These are phyloP conservation scores for Pichia pseudocactophila DNA, from an alignment of 805 yeast species.

Conservation along the genomic window DNA sequence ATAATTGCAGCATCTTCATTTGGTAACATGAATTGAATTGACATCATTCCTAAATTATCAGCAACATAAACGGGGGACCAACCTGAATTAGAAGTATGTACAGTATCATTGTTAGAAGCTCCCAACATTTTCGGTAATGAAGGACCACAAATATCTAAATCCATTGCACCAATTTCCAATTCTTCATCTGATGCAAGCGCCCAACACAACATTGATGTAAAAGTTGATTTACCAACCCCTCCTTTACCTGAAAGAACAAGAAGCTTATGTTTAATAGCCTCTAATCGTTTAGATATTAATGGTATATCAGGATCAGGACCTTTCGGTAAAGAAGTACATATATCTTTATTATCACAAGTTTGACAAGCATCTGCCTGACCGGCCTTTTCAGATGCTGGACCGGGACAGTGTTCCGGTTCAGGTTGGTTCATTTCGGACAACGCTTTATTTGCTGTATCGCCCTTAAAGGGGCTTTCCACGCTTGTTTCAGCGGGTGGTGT, in stretches of 20 bases:
- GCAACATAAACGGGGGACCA: conserved; percentile 96
- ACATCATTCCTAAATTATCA: conserved; percentile 91
- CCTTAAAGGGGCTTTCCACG: neutral
- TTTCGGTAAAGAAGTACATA: conserved; percentile 80
- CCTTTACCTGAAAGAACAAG: conserved; percentile 78
- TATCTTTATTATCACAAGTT: conserved; percentile 89
- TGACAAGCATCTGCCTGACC: conserved; percentile 91
- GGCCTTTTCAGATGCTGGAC: conserved; percentile 90
- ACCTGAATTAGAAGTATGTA: conserved; percentile 86
- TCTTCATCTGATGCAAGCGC: conserved; percentile 79
- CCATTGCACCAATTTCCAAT: conserved; percentile 92
- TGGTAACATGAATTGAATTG: conserved; percentile 91
- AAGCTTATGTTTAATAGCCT: conserved; percentile 65
- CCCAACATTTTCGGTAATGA: conserved; percentile 93
- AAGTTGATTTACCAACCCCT: conserved; percentile 97
- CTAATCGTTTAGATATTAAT: conserved; percentile 56
- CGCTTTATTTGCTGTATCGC: neutral
- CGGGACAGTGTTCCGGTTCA: conserved; percentile 98
- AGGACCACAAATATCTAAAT: conserved; percentile 96
- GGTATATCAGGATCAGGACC: conserved; percentile 92
- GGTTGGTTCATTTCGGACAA: conserved; percentile 41
- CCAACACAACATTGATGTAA: conserved; percentile 94
- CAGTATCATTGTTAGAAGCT: conserved; percentile 76
- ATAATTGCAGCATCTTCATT: conserved; percentile 88
- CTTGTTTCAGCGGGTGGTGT: too few species aligned